Evolutionary conservation across 208 protist genomes (phyloP), one percentile per base, ranked within the genome.

Genomic region (Herpetomonas tarakana): DNA sequence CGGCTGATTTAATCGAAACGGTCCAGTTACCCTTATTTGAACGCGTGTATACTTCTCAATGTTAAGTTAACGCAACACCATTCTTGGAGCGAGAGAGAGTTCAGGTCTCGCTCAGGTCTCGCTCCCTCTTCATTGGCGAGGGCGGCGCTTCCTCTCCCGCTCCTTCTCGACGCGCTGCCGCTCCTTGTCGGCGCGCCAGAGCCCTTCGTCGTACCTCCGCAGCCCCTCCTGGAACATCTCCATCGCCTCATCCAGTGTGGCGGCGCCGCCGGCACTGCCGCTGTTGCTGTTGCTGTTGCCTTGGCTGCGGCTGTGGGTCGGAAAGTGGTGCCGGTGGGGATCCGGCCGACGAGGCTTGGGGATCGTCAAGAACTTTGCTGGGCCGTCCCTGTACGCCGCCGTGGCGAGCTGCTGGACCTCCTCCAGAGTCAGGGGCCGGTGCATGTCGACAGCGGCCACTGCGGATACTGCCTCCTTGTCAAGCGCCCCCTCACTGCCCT

Each of bases 181-280:
- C 27, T 55, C 59, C 39, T 68, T 85, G 62, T 71, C 58, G 0
- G 53, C 59, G 1, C 71, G 71, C 76, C 80, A 87, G n/a, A 90
- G 69, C 22, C 46, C 68, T 56, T 88, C 87, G 18, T 78, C 81
- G 47, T 88, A 93, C 27, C 67, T 68, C 19, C 75, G 74, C 62
- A 93, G 53, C 14, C 76, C 79, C 3, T 65, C 50, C 52, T 76
- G 65, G 54, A 91, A 93, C 39, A 73, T 52, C 26, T 25, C 45
- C 12, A 83, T 49, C 0, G 78, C 74, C 38, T 87, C 78, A n/a
- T 63, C 70, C 16, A 86, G 38, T 19, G 65, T 65, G 49, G 68
- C 61, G 19, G 31, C 61, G 55, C 30, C 35, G 35, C 21, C 64
- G 1, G 45, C 2, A 46, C 51, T 3, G 21, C 61, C 3, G 26